phyloP scores from a whole-genome alignment of 164 flowering plant genomes.

The Nelumbo lutea region DNA sequence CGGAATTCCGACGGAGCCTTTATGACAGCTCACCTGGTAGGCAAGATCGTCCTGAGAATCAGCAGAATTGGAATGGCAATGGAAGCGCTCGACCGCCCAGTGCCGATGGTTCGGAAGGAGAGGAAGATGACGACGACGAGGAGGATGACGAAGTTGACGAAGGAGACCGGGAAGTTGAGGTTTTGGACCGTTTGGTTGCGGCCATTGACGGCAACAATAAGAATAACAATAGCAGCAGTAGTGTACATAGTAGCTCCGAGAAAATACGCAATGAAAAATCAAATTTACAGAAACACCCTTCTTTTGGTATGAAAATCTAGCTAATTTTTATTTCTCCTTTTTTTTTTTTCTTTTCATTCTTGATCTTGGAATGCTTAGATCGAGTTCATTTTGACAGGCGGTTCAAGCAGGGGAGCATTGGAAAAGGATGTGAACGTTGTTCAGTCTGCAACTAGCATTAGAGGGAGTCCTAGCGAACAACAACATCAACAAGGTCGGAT shows the following conservation, averaged over 20 bases:
- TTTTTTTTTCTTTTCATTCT: not conserved
- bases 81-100: constrained; percentile 23
- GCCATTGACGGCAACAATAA: constrained; percentile 20
- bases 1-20: constrained; percentile 25
- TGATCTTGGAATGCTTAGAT: constrained; percentile 3
- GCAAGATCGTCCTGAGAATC: constrained; percentile 11
- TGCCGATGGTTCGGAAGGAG: constrained; percentile 42
- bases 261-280: constrained; percentile 33
- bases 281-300: constrained; percentile 29
- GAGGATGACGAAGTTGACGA: constrained; percentile 41
- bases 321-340: not conserved
- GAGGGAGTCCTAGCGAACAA: constrained; percentile 29
- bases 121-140: constrained; percentile 49
- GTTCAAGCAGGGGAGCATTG: constrained; percentile 32
- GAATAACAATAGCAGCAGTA: constrained; percentile 23
- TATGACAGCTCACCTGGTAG: constrained; percentile 9
- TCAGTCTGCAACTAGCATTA: constrained; percentile 23
- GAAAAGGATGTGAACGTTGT: constrained; percentile 36
- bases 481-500: constrained; percentile 31
- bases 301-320: constrained; percentile 33
- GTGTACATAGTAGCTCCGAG: constrained; percentile 27
- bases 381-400: constrained; percentile 15
- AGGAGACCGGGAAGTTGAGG: constrained; percentile 36
- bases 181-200: constrained; percentile 14
- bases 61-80: constrained; percentile 38